These are phyloP conservation scores for Lipomyces starkeyi DNA, from an alignment of 805 yeast species.

Conservation along the genomic window DNA sequence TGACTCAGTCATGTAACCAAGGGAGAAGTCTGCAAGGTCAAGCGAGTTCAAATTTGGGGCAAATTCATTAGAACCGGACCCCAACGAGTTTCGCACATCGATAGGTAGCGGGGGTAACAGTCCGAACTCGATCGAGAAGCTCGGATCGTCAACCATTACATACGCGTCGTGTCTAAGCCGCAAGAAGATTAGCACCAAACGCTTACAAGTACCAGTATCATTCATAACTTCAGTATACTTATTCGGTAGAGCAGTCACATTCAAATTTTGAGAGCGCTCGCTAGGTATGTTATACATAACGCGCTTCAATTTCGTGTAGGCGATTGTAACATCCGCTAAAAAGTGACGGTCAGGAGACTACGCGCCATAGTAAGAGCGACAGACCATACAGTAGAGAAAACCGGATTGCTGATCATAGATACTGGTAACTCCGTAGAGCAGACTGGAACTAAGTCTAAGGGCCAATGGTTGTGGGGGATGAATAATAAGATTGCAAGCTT, in stretches of 20 bases:
- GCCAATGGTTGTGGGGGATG: slow-evolving; percentile 42
- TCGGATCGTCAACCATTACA: slow-evolving; percentile 29
- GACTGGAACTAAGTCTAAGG: slow-evolving; percentile 39
- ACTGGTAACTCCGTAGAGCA: slow-evolving; percentile 37
- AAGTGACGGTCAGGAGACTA: neutral
- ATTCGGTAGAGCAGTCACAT: neutral
- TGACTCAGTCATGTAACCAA: neutral
- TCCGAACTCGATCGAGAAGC: slow-evolving; percentile 35
- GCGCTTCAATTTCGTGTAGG: slow-evolving; percentile 21
- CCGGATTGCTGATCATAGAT: slow-evolving; percentile 37
- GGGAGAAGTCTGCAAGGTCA: neutral
- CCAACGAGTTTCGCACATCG: neutral
- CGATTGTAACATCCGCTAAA: slow-evolving; percentile 21
- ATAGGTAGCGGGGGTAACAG: slow-evolving; percentile 26
- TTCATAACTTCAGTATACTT: neutral
- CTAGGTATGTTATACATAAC: neutral
- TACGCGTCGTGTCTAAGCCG: slow-evolving; percentile 7
- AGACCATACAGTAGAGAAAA: slow-evolving; percentile 28
- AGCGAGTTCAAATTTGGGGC: neutral
- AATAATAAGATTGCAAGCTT: slow-evolving; percentile 35
- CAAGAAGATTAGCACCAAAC: neutral
- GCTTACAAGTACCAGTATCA: neutral
- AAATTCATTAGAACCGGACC: neutral
- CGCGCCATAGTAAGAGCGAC: slow-evolving; percentile 4
- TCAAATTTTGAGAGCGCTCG: neutral